phyloP scores from a whole-genome alignment of 768 basidiomycete species.

The Gloeophyllum trabeum region DNA sequence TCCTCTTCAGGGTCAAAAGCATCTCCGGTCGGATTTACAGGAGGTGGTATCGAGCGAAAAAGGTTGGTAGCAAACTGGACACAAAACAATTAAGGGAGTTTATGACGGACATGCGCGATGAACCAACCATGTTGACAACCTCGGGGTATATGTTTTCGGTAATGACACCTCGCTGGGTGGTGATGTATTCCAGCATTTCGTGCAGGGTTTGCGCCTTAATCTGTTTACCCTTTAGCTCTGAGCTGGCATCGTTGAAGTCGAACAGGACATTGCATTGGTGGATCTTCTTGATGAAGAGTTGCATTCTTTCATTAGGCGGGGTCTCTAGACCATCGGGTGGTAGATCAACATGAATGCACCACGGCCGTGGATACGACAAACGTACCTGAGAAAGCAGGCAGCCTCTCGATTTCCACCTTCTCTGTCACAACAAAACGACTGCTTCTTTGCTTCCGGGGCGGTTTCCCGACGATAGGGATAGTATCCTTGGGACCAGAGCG shows the following conservation, averaged over 20 bases:
- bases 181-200: constrained; percentile 99
- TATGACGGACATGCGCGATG: constrained; percentile 3
- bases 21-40: constrained; percentile 95
- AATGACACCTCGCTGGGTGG: constrained; percentile 90
- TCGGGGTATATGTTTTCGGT: constrained; percentile 98
- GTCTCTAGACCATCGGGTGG: constrained; percentile 49
- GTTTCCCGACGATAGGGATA: constrained; percentile 92
- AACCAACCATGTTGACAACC: constrained; percentile 90
- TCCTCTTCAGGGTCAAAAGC: constrained; percentile 99
- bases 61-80: constrained; percentile 91
- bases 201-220: constrained; percentile 97
- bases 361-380: constrained; percentile 8
- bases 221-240: constrained; percentile 95
- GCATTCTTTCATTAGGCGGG: constrained; percentile 75
- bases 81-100: constrained; percentile 2
- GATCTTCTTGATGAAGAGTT: constrained; percentile 89
- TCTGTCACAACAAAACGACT: constrained; percentile 94
- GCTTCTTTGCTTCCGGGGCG: constrained; percentile 94
- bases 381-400: constrained; percentile 84
- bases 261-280: constrained; percentile 95
- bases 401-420: constrained; percentile 90
- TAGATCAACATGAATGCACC: constrained; percentile 6
- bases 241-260: constrained; percentile 96
- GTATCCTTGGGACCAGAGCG: constrained; percentile 88
- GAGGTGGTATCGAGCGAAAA: constrained; percentile 99